Evolutionary conservation across 1,284 basidiomycete genomes (phyloP).

Genomic region (Boletellus deceptivus): DNA sequence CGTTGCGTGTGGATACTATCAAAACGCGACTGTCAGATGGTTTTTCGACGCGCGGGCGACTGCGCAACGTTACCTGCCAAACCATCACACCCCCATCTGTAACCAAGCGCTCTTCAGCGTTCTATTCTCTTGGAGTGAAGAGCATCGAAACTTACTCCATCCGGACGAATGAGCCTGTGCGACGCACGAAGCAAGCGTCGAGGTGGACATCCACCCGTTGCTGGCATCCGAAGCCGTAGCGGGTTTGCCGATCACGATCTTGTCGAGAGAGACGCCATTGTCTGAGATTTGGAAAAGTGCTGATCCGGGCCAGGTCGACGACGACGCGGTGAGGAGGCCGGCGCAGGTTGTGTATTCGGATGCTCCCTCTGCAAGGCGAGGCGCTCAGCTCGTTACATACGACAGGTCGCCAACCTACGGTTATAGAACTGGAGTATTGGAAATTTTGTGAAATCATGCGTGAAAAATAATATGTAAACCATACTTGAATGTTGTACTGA

Average conservation of each 20-base stretch:
- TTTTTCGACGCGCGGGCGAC: neutral
- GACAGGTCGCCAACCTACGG: constrained; percentile 37
- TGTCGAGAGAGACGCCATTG: constrained; percentile 1
- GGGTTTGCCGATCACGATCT: constrained; percentile 6
- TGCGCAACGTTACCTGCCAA: constrained; percentile 27
- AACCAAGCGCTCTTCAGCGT: neutral
- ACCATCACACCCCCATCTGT: constrained; percentile 51
- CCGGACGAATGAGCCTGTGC: neutral
- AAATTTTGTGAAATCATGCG: constrained; percentile 18
- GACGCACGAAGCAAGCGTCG: constrained; percentile 35
- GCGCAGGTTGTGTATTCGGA: constrained; percentile 3
- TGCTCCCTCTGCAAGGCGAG: neutral
- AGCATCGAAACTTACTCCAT: constrained; percentile 19
- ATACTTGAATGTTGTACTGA: constrained; percentile 45
- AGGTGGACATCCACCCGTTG: constrained; percentile 50
- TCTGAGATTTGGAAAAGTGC: constrained; percentile 3
- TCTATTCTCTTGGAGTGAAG: constrained; percentile 30
- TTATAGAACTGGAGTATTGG: constrained; percentile 52
- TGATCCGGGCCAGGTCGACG: neutral
- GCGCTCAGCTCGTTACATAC: neutral
- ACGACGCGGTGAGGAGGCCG: neutral
- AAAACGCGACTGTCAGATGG: constrained; percentile 4
- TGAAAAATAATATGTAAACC: neutral
- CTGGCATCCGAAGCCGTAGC: neutral
- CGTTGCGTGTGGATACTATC: constrained; percentile 21